Evolutionary conservation across 1,139 yeast genomes (phyloP).

Genomic region (Pichia cactophila): DNA sequence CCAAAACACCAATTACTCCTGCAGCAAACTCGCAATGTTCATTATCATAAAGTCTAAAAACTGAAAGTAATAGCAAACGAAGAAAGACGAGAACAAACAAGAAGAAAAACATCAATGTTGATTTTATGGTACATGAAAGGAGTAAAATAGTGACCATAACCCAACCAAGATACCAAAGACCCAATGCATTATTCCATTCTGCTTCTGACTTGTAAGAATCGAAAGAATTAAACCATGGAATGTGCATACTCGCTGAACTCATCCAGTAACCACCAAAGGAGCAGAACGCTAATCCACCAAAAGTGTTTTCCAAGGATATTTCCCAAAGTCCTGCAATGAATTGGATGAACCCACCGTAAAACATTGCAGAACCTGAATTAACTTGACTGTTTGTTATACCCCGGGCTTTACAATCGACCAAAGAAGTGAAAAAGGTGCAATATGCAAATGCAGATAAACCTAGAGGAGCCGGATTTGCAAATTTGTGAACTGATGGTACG

Average conservation of each 20-base stretch:
- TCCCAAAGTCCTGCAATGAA: slow-evolving; percentile 70
- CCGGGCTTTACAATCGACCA: slow-evolving; percentile 56
- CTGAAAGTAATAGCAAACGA: slow-evolving; percentile 60
- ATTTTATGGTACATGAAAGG: slow-evolving; percentile 60
- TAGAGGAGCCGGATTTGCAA: slow-evolving; percentile 85
- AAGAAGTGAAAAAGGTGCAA: slow-evolving; percentile 72
- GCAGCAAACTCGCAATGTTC: slow-evolving; percentile 36
- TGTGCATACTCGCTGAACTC: slow-evolving; percentile 58
- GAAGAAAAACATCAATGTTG: slow-evolving; percentile 67
- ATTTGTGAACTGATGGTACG: slow-evolving; percentile 59
- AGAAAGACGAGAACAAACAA: slow-evolving; percentile 57
- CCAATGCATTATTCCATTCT: slow-evolving; percentile 50
- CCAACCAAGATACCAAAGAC: slow-evolving; percentile 74
- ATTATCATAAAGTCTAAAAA: slow-evolving; percentile 35
- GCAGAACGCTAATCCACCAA: slow-evolving; percentile 80
- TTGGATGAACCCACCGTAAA: slow-evolving; percentile 82
- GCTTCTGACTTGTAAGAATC: slow-evolving; percentile 35
- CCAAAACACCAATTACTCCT: slow-evolving; percentile 70
- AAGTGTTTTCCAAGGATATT: slow-evolving; percentile 69
- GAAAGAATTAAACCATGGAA: slow-evolving; percentile 64
- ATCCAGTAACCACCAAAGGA: slow-evolving; percentile 91
- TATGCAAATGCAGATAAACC: slow-evolving; percentile 81
- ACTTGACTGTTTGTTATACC: slow-evolving; percentile 45
- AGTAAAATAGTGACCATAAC: slow-evolving; percentile 65
- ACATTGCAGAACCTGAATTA: slow-evolving; percentile 67